phyloP scores from a whole-genome alignment of 331 rosid genomes.

The Rhamnella rubrinervis region DNA sequence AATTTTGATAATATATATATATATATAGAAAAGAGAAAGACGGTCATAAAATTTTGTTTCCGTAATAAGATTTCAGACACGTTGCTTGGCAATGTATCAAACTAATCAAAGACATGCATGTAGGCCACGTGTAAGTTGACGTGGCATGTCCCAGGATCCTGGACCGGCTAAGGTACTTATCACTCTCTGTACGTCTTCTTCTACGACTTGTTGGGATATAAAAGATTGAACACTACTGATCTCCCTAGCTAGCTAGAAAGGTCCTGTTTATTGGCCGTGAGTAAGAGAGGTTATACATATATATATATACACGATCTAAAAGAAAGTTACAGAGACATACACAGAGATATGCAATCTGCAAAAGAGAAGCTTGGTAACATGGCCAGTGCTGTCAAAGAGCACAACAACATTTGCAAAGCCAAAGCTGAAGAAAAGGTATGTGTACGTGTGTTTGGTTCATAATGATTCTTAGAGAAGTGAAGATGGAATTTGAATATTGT shows the following conservation, averaged over 20 bases:
- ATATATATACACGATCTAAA: background rate
- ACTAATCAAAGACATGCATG: constrained; percentile 20
- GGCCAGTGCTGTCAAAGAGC: constrained; percentile 64
- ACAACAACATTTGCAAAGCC: constrained; percentile 46
- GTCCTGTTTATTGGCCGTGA: too few species aligned
- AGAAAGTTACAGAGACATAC: background rate
- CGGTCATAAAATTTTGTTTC: too few species aligned
- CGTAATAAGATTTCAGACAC: too few species aligned
- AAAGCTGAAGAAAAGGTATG: constrained; percentile 60
- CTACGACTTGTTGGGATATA: background rate
- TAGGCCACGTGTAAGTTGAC: constrained; percentile 9
- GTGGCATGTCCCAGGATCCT: constrained; percentile 4
- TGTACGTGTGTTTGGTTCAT: background rate
- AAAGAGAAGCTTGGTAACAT: constrained; percentile 65
- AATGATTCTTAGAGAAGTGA: too few species aligned
- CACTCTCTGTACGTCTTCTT: background rate
- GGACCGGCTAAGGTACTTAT: background rate
- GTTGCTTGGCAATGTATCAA: constrained; percentile 4
- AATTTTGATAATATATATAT: too few species aligned
- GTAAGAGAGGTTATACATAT: too few species aligned
- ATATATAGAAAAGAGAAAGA: too few species aligned
- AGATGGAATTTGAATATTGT: background rate
- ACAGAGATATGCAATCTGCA: constrained; percentile 45
- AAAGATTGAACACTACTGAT: background rate
- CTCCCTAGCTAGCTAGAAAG: background rate